Conservation (phyloP, 2,329 filamentous ascomycete species). For the Colletotrichum agaves region DNA sequence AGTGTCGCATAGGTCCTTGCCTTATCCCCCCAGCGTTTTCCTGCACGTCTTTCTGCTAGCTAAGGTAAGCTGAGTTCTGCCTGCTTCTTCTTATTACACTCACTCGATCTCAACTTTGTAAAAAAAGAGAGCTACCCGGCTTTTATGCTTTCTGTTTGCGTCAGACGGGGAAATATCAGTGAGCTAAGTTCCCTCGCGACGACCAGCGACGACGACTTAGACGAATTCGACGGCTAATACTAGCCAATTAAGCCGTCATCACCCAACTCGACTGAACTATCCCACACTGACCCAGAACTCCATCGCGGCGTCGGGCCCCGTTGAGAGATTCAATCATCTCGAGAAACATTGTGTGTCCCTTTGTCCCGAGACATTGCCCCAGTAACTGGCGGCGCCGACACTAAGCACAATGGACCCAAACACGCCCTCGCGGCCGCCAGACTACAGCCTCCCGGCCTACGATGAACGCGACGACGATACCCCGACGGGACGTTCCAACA, state of each 20-base stretch:
- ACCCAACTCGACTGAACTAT: slow-evolving; percentile 5
- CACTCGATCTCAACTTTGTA: slow-evolving; percentile 14
- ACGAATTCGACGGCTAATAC: neutral
- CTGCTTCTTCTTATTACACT: slow-evolving; percentile 3
- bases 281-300: neutral
- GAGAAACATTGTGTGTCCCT: slow-evolving; percentile 2
- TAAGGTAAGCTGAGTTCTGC: neutral
- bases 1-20: neutral
- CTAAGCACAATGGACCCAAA: slow-evolving; percentile 58
- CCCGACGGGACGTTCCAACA: slow-evolving; percentile 54
- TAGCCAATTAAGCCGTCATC: neutral
- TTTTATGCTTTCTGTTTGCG: neutral
- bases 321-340: slow-evolving; percentile 14
- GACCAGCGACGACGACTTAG: neutral
- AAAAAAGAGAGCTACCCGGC: neutral
- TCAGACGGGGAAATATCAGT: neutral
- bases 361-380: slow-evolving; percentile 30
- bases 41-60: slow-evolving; percentile 2
- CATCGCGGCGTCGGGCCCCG: slow-evolving; percentile 27
- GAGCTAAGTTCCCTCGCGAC: neutral
- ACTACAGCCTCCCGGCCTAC: slow-evolving; percentile 67
- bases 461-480: slow-evolving; percentile 64
- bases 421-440: slow-evolving; percentile 64
- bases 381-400: slow-evolving; percentile 30
- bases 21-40: slow-evolving; percentile 2